phyloP scores from a whole-genome alignment of 345 rosid genomes.

The Gossypium australe region DNA sequence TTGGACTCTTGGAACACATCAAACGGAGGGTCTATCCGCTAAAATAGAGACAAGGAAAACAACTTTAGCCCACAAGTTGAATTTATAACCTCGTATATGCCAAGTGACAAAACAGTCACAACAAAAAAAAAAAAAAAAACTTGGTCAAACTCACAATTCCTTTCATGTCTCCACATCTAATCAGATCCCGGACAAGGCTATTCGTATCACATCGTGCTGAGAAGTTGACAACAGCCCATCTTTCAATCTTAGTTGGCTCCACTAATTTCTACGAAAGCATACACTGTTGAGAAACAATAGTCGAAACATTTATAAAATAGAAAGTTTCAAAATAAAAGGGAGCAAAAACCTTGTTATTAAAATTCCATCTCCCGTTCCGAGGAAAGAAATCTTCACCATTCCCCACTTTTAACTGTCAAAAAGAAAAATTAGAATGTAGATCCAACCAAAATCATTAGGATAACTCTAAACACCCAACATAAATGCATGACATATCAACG shows the following conservation, averaged over 20 bases:
- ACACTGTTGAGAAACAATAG: constrained; percentile 13
- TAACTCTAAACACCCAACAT: neutral
- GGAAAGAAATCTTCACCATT: constrained; percentile 76
- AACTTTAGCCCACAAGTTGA: neutral
- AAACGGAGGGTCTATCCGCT: constrained; percentile 54
- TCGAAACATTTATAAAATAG: neutral
- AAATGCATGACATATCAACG: neutral
- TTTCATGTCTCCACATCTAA: constrained; percentile 64
- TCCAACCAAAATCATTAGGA: neutral
- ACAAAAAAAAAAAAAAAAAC: neutral
- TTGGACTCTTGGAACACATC: constrained; percentile 51
- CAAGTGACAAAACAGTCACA: neutral
- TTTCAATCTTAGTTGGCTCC: constrained; percentile 58
- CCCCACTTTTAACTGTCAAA: constrained; percentile 70
- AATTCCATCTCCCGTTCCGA: constrained; percentile 87
- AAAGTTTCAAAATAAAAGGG: neutral
- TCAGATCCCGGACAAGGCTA: constrained; percentile 51
- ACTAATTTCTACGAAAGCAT: constrained; percentile 54
- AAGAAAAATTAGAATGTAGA: neutral
- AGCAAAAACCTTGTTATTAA: constrained; percentile 63
- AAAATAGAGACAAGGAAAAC: neutral
- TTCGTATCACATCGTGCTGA: constrained; percentile 72
- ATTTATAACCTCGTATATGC: neutral
- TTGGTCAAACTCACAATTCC: constrained; percentile 63
- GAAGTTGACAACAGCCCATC: constrained; percentile 89